Base-by-base conservation (phyloP, 768 basidiomycete genomes). In the Boletus rubropictus region DNA sequence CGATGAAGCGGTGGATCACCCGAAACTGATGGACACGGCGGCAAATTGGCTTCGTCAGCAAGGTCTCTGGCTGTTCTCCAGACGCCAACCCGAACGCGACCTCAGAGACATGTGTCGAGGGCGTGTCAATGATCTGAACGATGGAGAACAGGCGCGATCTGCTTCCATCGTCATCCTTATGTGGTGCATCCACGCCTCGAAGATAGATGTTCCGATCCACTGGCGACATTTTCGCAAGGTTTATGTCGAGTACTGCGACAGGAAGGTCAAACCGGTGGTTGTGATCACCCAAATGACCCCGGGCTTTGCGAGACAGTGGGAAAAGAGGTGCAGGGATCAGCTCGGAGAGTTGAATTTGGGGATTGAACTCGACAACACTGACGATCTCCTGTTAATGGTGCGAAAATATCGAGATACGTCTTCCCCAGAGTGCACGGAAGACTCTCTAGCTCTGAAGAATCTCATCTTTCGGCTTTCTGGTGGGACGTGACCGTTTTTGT, bases 181-280 rank as follows among this genome's bases (percentile, higher is more conserved):
- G 44, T 63, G 60, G 60, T 61, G 60, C n/a, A 63, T 62, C 17
- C 55, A 55, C n/a, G 60, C 60, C 33, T 61, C 56, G 5, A 63
- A 62, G 50, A 63, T 63, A 39, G 58, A 55, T 17, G 50, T 61
- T 35, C 51, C 56, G 9, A 50, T 49, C 27, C 59, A 63, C 36
- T 62, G 60, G 60, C 47, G 47, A 11, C 58, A 61, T 24, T 62
- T 62, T 52, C 53, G 55, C 55, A 58, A 52, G 31, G 52, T 61
- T 20, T 62, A 58, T 31, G 53, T 53, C 48, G 46, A 61, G n/a
- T 61, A 61, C 33, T 61, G 61, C 32, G 22, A 46, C 18, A 52
- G 27, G 53, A 63, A 12, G 44, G 59, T 58, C 39, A 61, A 47
- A 40, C 60, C 61, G 9, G 59, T 61, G 37, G 36, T 61, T 33